phyloP scores from a whole-genome alignment of 1,139 yeast genomes.

The Candida pseudoviswanathii region DNA sequence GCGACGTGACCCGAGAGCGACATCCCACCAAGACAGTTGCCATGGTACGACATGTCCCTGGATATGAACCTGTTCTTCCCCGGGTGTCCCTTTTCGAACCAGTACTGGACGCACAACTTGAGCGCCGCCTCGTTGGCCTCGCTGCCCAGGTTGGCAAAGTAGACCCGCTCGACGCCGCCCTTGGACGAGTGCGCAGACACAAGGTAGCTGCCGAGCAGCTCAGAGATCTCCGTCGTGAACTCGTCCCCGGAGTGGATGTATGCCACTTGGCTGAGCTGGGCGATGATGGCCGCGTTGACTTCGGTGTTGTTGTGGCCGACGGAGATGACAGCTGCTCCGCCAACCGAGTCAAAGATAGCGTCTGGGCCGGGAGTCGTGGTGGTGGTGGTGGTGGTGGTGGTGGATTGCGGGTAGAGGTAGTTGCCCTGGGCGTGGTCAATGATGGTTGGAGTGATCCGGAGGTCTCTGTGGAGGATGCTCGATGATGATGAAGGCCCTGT shows the following conservation, averaged over 20 bases:
- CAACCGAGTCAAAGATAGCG: constrained; percentile 25
- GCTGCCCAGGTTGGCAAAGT: constrained; percentile 17
- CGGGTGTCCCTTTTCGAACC: constrained; percentile 20
- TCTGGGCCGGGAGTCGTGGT: constrained; percentile 14
- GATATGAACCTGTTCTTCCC: constrained; percentile 18
- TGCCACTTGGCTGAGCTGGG: constrained; percentile 19
- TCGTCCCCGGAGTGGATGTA: constrained; percentile 15
- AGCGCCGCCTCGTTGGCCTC: constrained; percentile 25
- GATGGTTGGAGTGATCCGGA: background rate
- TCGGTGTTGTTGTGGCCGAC: constrained; percentile 28
- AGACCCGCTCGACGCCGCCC: constrained; percentile 12
- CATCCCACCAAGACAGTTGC: constrained; percentile 22
- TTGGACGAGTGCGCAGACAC: background rate
- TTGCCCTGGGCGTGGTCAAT: constrained; percentile 12
- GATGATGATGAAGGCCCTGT: background rate
- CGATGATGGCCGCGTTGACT: constrained; percentile 20
- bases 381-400: background rate
- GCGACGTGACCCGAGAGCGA: constrained; percentile 19
- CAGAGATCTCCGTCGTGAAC: constrained; percentile 15
- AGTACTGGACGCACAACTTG: constrained; percentile 22
- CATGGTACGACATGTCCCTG: constrained; percentile 24
- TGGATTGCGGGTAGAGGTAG: constrained; percentile 13
- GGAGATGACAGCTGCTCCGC: constrained; percentile 34
- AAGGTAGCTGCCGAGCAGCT: constrained; percentile 10
- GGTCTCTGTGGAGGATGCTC: constrained; percentile 1